Evolutionary conservation across 768 basidiomycete genomes (phyloP).

Genomic region (Collybia nuda): DNA sequence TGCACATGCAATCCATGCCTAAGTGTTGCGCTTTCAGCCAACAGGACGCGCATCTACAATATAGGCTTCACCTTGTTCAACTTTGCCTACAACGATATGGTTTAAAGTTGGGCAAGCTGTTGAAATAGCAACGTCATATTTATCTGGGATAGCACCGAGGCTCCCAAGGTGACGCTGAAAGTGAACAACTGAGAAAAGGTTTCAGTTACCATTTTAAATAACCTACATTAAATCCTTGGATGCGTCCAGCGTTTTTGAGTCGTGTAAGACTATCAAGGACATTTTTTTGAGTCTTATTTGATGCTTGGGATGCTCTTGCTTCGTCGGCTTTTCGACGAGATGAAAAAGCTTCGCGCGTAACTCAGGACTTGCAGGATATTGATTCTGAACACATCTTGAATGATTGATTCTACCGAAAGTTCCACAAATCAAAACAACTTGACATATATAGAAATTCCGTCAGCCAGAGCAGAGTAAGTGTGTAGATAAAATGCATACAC

Average conservation of each 20-base stretch:
- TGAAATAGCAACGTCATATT: constrained; percentile 93
- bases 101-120: constrained; percentile 85
- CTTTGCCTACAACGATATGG: constrained; percentile 89
- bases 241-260: constrained; percentile 75
- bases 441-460: not conserved
- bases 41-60: too few species aligned
- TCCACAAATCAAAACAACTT: constrained; percentile 59
- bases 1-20: too few species aligned
- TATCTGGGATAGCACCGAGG: constrained; percentile 92
- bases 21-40: too few species aligned
- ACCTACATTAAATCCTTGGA: constrained; percentile 91
- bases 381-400: not conserved
- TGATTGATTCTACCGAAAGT: constrained; percentile 39
- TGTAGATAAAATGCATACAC: constrained; percentile 23
- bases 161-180: constrained; percentile 87
- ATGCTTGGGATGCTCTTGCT: constrained; percentile 84
- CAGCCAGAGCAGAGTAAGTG: not conserved
- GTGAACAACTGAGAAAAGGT: constrained; percentile 2
- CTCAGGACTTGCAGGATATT: too few species aligned
- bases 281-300: constrained; percentile 79
- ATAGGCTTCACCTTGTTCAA: constrained; percentile 87
- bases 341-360: constrained; percentile 60
- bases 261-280: constrained; percentile 83
- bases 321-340: constrained; percentile 82
- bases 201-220: not conserved